These are phyloP conservation scores for Pisolithus albus DNA, from an alignment of 768 basidiomycete species.

Conservation along the genomic window DNA sequence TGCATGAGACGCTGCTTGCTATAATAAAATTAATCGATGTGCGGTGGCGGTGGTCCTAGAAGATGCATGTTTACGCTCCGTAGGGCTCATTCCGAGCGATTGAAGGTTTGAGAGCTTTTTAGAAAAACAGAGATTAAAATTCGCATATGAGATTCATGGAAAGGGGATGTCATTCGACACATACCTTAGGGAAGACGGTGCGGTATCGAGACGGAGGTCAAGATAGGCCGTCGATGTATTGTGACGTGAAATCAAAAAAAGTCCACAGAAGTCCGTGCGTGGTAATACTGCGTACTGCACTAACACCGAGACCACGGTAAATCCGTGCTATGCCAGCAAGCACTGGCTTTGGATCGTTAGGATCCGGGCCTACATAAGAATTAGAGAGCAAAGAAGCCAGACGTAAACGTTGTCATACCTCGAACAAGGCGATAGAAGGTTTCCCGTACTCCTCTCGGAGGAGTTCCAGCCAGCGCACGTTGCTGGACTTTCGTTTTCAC, in stretches of 20 bases:
- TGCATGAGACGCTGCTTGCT: conserved; percentile 15
- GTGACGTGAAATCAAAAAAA: conserved; percentile 73
- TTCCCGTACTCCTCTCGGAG: conserved; percentile 61
- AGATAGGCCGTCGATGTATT: conserved; percentile 63
- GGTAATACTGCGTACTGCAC: conserved; percentile 84
- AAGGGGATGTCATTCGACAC: not conserved
- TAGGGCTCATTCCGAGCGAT: too few relatives aligned
- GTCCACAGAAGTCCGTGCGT: conserved; percentile 95
- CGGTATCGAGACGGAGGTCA: conserved; percentile 10
- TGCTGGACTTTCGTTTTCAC: conserved; percentile 97
- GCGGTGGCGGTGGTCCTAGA: not conserved
- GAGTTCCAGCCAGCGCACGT: conserved; percentile 75
- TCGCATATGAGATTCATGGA: not conserved
- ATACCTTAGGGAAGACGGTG: not conserved
- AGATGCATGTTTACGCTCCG: not conserved
- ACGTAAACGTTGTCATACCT: conserved; percentile 39
- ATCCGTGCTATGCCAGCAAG: conserved; percentile 73
- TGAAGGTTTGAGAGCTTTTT: not conserved
- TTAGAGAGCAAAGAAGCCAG: conserved; percentile 1
- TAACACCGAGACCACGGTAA: conserved; percentile 92
- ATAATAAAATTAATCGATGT: conserved; percentile 11
- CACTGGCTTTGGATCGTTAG: conserved; percentile 67
- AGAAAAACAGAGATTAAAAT: not conserved
- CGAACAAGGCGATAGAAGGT: conserved; percentile 75
- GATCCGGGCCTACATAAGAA: conserved; percentile 59